Percentiles rank a stretch among this genome's conserved stretches.
These are phyloP conservation scores for Pseudogymnoascus sp. DNA, from an alignment of 2,329 filamentous ascomycete species.

Conservation along the genomic window DNA sequence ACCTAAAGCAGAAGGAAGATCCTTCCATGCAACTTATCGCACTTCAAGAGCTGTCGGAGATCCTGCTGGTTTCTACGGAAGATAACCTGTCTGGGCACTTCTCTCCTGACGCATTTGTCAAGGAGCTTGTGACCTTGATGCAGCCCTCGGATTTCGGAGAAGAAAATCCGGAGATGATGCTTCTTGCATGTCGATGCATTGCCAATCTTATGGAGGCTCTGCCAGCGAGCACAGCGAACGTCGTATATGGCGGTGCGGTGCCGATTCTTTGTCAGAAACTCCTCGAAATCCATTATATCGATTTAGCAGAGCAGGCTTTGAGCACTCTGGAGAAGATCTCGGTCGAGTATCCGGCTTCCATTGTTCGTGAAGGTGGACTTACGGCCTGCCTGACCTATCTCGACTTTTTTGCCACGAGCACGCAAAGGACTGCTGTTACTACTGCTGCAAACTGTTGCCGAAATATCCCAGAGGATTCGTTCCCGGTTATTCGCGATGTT, in stretches of 20 bases:
- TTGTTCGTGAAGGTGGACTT: slow-evolving; percentile 90
- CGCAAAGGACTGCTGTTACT: slow-evolving; percentile 91
- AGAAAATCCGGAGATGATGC: slow-evolving; percentile 95
- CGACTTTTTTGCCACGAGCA: slow-evolving; percentile 96
- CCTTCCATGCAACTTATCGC: slow-evolving; percentile 84
- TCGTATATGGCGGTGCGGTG: slow-evolving; percentile 95
- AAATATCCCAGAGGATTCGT: slow-evolving; percentile 91
- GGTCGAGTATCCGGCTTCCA: slow-evolving; percentile 87
- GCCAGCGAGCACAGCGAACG: slow-evolving; percentile 85
- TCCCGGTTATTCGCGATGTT: slow-evolving; percentile 83
- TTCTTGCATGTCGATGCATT: slow-evolving; percentile 88
- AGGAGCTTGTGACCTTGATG: slow-evolving; percentile 89
- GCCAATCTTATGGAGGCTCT: slow-evolving; percentile 97
- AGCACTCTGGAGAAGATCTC: slow-evolving; percentile 98
- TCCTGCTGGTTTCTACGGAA: slow-evolving; percentile 90
- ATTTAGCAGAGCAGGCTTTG: slow-evolving; percentile 91
- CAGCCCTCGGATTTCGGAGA: slow-evolving; percentile 77
- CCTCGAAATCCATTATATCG: slow-evolving; percentile 93
- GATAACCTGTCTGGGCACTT: slow-evolving; percentile 95
- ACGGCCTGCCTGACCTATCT: slow-evolving; percentile 94
- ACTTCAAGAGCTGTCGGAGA: slow-evolving; percentile 85
- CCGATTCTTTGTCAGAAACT: slow-evolving; percentile 92
- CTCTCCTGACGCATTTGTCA: slow-evolving; percentile 88
- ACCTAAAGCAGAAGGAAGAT: slow-evolving; percentile 77
- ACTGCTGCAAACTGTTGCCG: slow-evolving; percentile 98